phyloP scores from a whole-genome alignment of 2,329 filamentous ascomycete genomes.

The Claviceps paspali region DNA sequence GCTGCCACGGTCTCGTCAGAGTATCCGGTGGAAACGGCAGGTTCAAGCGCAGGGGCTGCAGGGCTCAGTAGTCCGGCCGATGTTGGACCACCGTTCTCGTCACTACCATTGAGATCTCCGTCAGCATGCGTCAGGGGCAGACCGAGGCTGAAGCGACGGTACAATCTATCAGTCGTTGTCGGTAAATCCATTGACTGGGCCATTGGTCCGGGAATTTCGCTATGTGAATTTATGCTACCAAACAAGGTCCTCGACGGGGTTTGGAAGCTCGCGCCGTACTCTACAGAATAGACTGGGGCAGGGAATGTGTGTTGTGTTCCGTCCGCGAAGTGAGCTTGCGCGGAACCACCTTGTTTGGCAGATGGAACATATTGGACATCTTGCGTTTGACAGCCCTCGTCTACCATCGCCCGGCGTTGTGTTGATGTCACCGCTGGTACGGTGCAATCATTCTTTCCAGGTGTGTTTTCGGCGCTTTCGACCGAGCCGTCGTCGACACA shows the following conservation, averaged over 20 bases:
- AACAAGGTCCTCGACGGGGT: slow-evolving; percentile 8
- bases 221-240: neutral
- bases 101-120: neutral
- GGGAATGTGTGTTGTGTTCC: slow-evolving; percentile 6
- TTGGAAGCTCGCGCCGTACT: neutral
- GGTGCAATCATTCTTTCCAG: neutral
- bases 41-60: neutral
- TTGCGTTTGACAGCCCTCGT: slow-evolving; percentile 21
- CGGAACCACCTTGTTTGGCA: slow-evolving; percentile 14
- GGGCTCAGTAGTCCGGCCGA: neutral
- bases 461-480: slow-evolving; percentile 5
- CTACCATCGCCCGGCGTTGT: slow-evolving; percentile 16
- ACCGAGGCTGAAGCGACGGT: slow-evolving; percentile 2
- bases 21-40: neutral
- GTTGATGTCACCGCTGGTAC: neutral
- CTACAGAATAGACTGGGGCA: neutral
- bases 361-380: slow-evolving; percentile 15
- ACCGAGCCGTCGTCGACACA: neutral
- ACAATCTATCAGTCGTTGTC: neutral
- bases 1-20: neutral
- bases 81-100: neutral
- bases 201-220: neutral
- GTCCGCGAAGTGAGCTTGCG: slow-evolving; percentile 11
- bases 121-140: neutral
- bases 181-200: neutral